Percentiles rank a stretch among this genome's conserved stretches.
Conservation (phyloP, 768 basidiomycete species). For the Arthromyces matolae region DNA sequence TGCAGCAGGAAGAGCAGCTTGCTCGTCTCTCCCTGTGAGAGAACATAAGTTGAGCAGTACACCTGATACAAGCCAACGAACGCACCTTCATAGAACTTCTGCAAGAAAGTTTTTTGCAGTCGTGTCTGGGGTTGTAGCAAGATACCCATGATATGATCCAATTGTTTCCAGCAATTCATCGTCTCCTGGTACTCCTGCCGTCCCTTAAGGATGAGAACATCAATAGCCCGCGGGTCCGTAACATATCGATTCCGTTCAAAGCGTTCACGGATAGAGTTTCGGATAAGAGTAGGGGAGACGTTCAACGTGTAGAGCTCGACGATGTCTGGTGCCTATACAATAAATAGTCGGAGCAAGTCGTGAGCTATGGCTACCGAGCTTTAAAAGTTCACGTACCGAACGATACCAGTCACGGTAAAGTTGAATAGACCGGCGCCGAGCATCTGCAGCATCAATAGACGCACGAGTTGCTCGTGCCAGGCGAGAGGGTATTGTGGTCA, state of each 20-base stretch:
- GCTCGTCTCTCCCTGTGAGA: constrained; percentile 66
- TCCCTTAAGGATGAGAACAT: constrained; percentile 81
- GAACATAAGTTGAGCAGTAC: not conserved
- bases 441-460: constrained; percentile 56
- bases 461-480: constrained; percentile 67
- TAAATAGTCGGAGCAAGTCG: constrained; percentile 10
- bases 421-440: constrained; percentile 63
- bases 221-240: constrained; percentile 76
- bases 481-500: constrained; percentile 83
- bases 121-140: constrained; percentile 46
- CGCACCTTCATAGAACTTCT: constrained; percentile 83
- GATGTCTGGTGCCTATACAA: constrained; percentile 86
- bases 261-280: constrained; percentile 77
- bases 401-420: constrained; percentile 95
- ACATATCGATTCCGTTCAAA: constrained; percentile 87
- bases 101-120: constrained; percentile 63
- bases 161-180: constrained; percentile 91
- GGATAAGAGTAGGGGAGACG: constrained; percentile 71
- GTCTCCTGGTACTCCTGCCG: constrained; percentile 91
- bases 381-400: constrained; percentile 51
- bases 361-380: constrained; percentile 5
- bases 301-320: constrained; percentile 77
- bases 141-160: constrained; percentile 73
- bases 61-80: constrained; percentile 13
- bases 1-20: constrained; percentile 66